Conservation (phyloP, 345 rosid species). For the Melaleuca alternifolia region DNA sequence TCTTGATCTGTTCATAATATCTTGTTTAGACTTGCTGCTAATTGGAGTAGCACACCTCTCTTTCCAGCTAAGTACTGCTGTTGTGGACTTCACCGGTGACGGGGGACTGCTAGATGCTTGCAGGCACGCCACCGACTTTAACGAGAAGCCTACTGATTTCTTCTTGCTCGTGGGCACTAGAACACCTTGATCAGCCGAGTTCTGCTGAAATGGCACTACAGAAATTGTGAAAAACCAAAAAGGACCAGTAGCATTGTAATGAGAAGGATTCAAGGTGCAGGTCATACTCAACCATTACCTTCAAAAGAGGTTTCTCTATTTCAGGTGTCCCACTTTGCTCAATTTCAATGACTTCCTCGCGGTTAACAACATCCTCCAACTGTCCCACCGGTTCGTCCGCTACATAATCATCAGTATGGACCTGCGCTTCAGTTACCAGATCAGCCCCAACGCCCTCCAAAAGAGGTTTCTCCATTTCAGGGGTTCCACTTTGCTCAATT, state of each 20-base stretch:
- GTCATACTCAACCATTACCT: not conserved
- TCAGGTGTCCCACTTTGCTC: not conserved
- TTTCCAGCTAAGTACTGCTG: slow-evolving; percentile 3
- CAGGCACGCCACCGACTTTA: not conserved
- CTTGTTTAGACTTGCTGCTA: not conserved
- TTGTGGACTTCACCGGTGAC: slow-evolving; percentile 9
- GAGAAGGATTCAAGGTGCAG: not conserved
- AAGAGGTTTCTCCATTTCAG: not conserved
- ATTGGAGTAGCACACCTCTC: slow-evolving; percentile 4
- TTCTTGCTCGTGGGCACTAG: slow-evolving; percentile 7
- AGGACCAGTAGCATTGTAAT: not conserved
- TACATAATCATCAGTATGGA: not conserved
- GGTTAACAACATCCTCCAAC: not conserved
- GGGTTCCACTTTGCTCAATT: not conserved
- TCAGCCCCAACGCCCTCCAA: not conserved
- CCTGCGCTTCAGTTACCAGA: not conserved
- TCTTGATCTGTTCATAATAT: not conserved
- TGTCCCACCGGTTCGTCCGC: not conserved
- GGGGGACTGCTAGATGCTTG: slow-evolving; percentile 4
- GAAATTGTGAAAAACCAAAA: not conserved
- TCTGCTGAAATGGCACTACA: not conserved
- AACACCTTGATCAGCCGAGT: not conserved
- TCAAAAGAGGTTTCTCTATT: slow-evolving; percentile 5
- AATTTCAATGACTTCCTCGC: not conserved
- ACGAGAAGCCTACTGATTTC: slow-evolving; percentile 7